Evolutionary conservation across 805 yeast genomes (phyloP).

Genomic region (Torulaspora microellipsoides): DNA sequence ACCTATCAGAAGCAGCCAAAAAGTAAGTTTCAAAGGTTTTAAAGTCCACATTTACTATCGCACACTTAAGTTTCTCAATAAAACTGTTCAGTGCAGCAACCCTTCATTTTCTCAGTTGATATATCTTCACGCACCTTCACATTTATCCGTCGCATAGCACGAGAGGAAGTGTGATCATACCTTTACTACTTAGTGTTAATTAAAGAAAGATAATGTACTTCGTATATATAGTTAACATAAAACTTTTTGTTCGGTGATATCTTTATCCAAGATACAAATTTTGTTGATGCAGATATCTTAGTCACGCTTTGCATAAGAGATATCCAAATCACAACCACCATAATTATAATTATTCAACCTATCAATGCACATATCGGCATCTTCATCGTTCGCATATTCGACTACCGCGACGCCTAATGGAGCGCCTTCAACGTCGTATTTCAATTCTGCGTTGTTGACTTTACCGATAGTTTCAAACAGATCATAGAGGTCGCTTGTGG

Average conservation of each 20-base stretch:
- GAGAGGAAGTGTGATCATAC: too few relatives aligned
- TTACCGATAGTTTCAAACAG: conserved; percentile 80
- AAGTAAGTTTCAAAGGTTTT: conserved; percentile 6
- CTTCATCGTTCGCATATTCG: conserved; percentile 57
- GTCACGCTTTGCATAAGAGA: conserved; percentile 56
- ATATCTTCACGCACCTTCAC: too few relatives aligned
- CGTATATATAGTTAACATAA: too few relatives aligned
- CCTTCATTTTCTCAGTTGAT: too few relatives aligned
- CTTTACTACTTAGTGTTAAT: too few relatives aligned
- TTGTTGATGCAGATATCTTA: background rate
- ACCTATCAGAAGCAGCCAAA: conserved; percentile 8
- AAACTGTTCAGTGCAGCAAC: too few relatives aligned
- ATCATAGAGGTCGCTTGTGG: conserved; percentile 76
- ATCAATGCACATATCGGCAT: conserved; percentile 69
- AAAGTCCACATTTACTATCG: background rate
- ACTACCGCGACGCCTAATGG: conserved; percentile 86
- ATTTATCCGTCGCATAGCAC: too few relatives aligned
- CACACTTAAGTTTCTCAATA: too few relatives aligned
- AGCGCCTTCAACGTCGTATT: conserved; percentile 54
- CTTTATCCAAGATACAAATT: too few relatives aligned
- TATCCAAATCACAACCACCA: conserved; percentile 70
- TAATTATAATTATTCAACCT: conserved; percentile 76
- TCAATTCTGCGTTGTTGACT: conserved; percentile 73
- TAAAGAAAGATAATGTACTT: background rate
- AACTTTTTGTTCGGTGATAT: background rate